phyloP scores from a whole-genome alignment of 2,329 filamentous ascomycete species.

The Akanthomyces uredinophilus region DNA sequence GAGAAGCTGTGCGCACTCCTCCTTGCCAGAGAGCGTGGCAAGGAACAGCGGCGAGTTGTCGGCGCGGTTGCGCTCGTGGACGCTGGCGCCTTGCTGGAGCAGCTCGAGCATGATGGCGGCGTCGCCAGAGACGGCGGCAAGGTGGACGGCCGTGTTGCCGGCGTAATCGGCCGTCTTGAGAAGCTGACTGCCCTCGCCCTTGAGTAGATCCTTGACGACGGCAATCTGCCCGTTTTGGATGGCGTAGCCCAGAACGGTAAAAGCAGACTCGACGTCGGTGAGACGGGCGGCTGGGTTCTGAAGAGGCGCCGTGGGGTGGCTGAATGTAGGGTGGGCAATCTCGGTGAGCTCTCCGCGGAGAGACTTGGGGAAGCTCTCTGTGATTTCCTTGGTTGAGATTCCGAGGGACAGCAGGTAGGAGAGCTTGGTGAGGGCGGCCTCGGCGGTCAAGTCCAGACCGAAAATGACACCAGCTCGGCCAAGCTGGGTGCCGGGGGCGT shows the following conservation, averaged over 20 bases:
- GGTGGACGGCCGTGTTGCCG: slow-evolving; percentile 65
- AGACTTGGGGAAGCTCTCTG: slow-evolving; percentile 65
- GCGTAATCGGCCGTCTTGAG: slow-evolving; percentile 75
- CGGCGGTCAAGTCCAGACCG: slow-evolving; percentile 81
- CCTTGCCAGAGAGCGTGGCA: slow-evolving; percentile 52
- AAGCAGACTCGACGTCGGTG: slow-evolving; percentile 51
- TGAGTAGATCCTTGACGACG: slow-evolving; percentile 62
- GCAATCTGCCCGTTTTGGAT: slow-evolving; percentile 66
- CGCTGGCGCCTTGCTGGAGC: slow-evolving; percentile 57
- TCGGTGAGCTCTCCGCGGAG: slow-evolving; percentile 84
- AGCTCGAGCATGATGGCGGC: slow-evolving; percentile 54
- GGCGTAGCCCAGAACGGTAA: slow-evolving; percentile 67
- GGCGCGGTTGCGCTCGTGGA: slow-evolving; percentile 60
- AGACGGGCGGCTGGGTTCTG: slow-evolving; percentile 39
- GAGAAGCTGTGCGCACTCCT: slow-evolving; percentile 49
- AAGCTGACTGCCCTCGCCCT: slow-evolving; percentile 58
- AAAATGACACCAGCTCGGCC: slow-evolving; percentile 83
- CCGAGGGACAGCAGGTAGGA: slow-evolving; percentile 72
- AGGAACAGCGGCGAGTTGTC: slow-evolving; percentile 63
- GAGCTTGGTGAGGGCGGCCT: slow-evolving; percentile 86
- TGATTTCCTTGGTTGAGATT: slow-evolving; percentile 60
- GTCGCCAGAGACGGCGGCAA: slow-evolving; percentile 51
- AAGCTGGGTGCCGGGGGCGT: slow-evolving; percentile 70
- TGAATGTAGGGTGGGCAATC: slow-evolving; percentile 65
- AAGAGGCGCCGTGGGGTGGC: slow-evolving; percentile 59